Evolutionary conservation across 352 stramenopile genomes (phyloP).

Genomic region (Thraustochytrium sp.): DNA sequence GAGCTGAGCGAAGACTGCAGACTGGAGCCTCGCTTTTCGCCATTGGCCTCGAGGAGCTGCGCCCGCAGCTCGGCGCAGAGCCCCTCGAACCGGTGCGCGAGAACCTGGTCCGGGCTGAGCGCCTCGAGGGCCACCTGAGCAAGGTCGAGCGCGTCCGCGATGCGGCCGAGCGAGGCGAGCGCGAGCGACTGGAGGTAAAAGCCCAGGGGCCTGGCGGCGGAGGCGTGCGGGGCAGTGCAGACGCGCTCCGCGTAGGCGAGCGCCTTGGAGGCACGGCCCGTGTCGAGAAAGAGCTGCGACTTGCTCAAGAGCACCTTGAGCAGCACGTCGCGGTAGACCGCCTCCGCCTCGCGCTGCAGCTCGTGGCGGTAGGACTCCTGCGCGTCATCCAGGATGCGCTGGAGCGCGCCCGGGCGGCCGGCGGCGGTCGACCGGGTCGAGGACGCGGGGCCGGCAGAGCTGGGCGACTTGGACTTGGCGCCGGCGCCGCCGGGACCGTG

Average conservation of each 20-base stretch:
- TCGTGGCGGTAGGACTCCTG: neutral
- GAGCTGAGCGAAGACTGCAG: too few relatives aligned
- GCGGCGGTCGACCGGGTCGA: too few relatives aligned
- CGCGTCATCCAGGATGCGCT: neutral
- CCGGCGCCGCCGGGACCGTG: neutral
- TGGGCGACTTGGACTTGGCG: too few relatives aligned
- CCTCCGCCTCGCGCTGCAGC: neutral
- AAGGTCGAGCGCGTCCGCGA: neutral
- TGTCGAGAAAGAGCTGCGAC: neutral
- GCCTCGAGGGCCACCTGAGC: neutral
- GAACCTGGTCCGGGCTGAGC: neutral
- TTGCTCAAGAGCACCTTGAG: slow-evolving; percentile 6
- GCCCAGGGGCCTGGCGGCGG: neutral
- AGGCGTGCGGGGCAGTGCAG: neutral
- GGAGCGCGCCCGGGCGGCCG: neutral
- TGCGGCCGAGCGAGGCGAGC: neutral
- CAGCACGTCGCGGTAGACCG: neutral
- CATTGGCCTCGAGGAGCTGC: too few relatives aligned
- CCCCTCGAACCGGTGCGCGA: neutral
- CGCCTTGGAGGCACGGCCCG: neutral
- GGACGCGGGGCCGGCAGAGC: too few relatives aligned
- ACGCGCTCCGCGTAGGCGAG: neutral
- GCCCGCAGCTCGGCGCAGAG: neutral
- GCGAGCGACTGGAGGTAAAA: neutral
- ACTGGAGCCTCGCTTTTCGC: too few relatives aligned